phyloP scores from a whole-genome alignment of 2,329 filamentous ascomycete genomes.

The Leptographium radiaticola region DNA sequence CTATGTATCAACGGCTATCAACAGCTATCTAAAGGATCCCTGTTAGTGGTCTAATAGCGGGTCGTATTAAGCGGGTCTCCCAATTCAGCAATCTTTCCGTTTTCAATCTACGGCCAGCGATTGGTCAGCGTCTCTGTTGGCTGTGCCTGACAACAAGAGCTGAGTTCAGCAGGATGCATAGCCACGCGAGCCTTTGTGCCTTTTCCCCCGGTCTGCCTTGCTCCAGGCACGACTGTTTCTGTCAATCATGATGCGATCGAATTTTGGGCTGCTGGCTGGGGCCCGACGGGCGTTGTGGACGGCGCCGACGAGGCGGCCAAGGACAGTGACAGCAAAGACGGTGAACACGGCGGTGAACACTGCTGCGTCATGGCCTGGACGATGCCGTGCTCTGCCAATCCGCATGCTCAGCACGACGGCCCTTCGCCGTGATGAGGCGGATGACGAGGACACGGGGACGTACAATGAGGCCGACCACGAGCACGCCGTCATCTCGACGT shows the following conservation, averaged over 20 bases:
- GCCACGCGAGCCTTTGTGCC: neutral
- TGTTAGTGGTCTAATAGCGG: no score
- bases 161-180: neutral
- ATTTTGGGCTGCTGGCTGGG: no score
- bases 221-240: neutral
- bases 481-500: conserved; percentile 38
- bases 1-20: no score
- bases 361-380: no score
- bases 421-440: neutral
- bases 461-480: conserved; percentile 37
- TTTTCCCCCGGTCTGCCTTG: neutral
- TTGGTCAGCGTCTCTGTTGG: neutral
- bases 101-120: neutral
- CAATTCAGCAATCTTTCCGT: neutral
- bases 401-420: neutral
- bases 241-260: no score
- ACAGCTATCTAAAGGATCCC: no score
- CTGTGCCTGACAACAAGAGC: neutral
- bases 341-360: no score
- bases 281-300: no score
- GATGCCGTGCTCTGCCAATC: neutral
- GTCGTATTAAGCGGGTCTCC: no score
- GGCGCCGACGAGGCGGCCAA: no score
- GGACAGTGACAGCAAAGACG: no score
- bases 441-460: conserved; percentile 16